phyloP scores from a whole-genome alignment of 2,329 filamentous ascomycete genomes.

The Alternaria sp. region DNA sequence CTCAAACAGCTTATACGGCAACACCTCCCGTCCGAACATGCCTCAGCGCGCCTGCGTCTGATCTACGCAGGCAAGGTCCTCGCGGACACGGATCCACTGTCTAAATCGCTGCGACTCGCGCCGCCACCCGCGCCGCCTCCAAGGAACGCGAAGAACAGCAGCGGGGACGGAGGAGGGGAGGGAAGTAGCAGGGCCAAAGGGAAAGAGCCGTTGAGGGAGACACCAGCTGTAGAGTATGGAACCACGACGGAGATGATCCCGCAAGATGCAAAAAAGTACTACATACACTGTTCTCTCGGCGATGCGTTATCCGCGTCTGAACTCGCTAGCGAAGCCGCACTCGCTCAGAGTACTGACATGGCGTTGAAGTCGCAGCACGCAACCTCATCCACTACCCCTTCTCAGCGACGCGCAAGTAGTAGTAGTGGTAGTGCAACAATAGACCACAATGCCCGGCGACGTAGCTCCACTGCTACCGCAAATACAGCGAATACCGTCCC shows the following conservation, averaged over 20 bases:
- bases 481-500: constrained; percentile 67
- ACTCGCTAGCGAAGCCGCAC: constrained; percentile 70
- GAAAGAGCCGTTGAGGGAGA: constrained; percentile 68
- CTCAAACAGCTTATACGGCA: constrained; percentile 84
- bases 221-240: constrained; percentile 35
- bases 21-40: constrained; percentile 69
- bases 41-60: constrained; percentile 78
- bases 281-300: constrained; percentile 95
- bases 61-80: constrained; percentile 91
- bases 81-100: constrained; percentile 74
- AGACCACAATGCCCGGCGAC: constrained; percentile 20
- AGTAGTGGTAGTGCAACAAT: constrained; percentile 16
- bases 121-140: constrained; percentile 59
- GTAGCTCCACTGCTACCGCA: constrained; percentile 28
- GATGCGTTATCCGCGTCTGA: constrained; percentile 73
- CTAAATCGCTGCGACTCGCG: constrained; percentile 71
- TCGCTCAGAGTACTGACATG: constrained; percentile 51
- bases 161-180: constrained; percentile 18
- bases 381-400: constrained; percentile 11
- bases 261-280: constrained; percentile 65
- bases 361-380: constrained; percentile 43
- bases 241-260: constrained; percentile 28
- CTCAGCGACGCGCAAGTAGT: constrained; percentile 26
- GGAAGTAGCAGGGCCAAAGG: constrained; percentile 71
- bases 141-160: constrained; percentile 32